Conservation (phyloP, 345 rosid genomes). For the Ricinus communis region DNA sequence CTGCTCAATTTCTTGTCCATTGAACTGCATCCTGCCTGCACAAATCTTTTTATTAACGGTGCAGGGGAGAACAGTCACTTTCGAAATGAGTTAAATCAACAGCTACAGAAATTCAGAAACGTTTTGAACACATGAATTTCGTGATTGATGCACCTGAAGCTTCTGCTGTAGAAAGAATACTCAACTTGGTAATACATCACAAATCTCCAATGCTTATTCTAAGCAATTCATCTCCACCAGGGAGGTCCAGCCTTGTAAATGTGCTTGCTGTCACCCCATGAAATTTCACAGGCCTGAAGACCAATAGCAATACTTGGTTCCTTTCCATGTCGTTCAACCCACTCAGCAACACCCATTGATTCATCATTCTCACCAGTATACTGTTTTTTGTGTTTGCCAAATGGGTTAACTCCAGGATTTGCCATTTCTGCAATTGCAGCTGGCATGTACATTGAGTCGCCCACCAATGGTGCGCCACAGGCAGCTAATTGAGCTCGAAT, state of each 20-base stretch:
- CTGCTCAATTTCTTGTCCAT: no score
- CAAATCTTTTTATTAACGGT: no score
- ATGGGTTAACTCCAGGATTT: constrained; percentile 64
- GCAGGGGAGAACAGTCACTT: no score
- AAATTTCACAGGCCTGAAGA: constrained; percentile 88
- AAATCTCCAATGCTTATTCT: constrained; percentile 11
- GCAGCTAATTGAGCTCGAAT: constrained; percentile 89
- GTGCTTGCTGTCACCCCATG: constrained; percentile 73
- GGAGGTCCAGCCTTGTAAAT: constrained; percentile 75
- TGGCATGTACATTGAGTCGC: constrained; percentile 95
- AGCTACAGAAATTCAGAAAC: no score
- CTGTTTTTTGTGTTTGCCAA: constrained; percentile 46
- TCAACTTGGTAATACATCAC: neutral
- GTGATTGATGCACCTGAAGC: no score
- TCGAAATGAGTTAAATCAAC: no score
- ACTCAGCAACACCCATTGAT: constrained; percentile 54
- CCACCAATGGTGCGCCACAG: constrained; percentile 79
- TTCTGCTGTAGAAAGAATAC: no score
- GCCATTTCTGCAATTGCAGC: constrained; percentile 69
- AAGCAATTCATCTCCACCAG: constrained; percentile 63
- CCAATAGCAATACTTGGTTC: constrained; percentile 77
- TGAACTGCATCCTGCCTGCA: no score
- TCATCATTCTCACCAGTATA: constrained; percentile 40
- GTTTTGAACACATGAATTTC: no score
- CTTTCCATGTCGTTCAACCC: constrained; percentile 72